Percentiles rank a stretch among this genome's conserved stretches.
Conservation (phyloP, 1,284 basidiomycete species). For the Cutaneotrichosporon spelunceum region DNA sequence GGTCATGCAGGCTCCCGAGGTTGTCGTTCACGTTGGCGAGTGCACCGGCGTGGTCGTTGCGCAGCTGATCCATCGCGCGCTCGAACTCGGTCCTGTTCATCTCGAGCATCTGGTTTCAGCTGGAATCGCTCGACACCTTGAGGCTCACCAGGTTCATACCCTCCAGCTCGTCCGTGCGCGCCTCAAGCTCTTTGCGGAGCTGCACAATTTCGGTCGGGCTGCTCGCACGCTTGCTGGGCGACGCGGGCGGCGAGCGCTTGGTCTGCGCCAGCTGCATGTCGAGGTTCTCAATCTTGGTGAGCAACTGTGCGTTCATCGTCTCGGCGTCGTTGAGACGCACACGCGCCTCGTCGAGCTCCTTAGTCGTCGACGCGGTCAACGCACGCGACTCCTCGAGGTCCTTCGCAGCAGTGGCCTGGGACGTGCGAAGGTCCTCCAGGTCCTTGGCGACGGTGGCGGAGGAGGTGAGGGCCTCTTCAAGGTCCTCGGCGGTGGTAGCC, state of each 20-base stretch:
- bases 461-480: neutral
- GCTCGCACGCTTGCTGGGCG: constrained; percentile 8
- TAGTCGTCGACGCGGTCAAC: neutral
- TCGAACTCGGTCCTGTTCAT: constrained; percentile 46
- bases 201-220: constrained; percentile 3
- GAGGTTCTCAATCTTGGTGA: constrained; percentile 15
- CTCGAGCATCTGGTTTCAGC: constrained; percentile 36
- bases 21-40: constrained; percentile 5
- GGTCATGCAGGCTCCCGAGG: constrained; percentile 9
- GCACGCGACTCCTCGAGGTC: constrained; percentile 9
- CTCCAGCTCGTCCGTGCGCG: constrained; percentile 36
- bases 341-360: constrained; percentile 13
- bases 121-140: neutral
- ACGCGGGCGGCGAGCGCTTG: constrained; percentile 11
- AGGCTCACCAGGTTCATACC: constrained; percentile 38
- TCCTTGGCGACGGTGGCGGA: neutral
- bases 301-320: constrained; percentile 12
- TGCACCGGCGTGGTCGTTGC: constrained; percentile 10
- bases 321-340: constrained; percentile 5
- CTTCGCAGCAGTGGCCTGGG: neutral
- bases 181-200: constrained; percentile 29
- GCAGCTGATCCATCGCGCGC: constrained; percentile 21
- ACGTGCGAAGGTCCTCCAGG: too few relatives aligned
- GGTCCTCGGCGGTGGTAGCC: neutral
- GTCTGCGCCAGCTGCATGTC: constrained; percentile 11